Conservation (phyloP, 2,329 filamentous ascomycete genomes). For the Aureobasidium sp. region DNA sequence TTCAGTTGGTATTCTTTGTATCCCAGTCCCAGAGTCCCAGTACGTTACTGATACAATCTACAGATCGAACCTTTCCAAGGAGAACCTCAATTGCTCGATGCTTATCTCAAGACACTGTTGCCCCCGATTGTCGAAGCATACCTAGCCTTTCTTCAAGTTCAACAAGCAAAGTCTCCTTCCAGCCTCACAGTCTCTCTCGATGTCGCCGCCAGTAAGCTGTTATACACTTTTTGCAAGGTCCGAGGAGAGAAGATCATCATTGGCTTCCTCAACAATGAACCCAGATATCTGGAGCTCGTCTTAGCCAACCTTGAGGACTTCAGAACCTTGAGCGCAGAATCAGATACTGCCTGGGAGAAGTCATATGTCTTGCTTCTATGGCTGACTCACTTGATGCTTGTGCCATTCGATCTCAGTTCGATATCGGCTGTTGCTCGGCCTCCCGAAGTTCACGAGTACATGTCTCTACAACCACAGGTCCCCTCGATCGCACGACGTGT, state of each 20-base stretch:
- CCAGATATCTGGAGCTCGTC: constrained; percentile 72
- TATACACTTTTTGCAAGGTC: constrained; percentile 92
- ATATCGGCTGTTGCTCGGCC: constrained; percentile 56
- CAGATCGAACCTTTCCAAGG: constrained; percentile 85
- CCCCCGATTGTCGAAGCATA: constrained; percentile 69
- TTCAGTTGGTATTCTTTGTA: constrained; percentile 23
- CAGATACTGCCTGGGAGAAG: constrained; percentile 61
- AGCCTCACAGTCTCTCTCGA: constrained; percentile 36
- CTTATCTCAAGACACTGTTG: constrained; percentile 67
- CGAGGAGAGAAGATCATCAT: constrained; percentile 88
- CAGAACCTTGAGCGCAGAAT: constrained; percentile 21
- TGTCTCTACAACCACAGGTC: constrained; percentile 51
- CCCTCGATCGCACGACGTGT: constrained; percentile 65
- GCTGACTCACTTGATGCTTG: constrained; percentile 50
- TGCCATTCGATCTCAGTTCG: constrained; percentile 82
- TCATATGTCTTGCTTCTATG: constrained; percentile 81
- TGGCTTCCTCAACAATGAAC: constrained; percentile 84
- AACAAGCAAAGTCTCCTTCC: constrained; percentile 14
- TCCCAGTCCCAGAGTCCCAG: neutral
- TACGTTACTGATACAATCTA: neutral
- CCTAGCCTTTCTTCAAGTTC: constrained; percentile 51
- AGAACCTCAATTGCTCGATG: constrained; percentile 85
- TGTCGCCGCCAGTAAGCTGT: constrained; percentile 64
- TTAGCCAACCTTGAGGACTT: constrained; percentile 63
- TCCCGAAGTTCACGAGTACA: constrained; percentile 38